phyloP scores from a whole-genome alignment of 2,329 filamentous ascomycete species.

The Purpureocillium takamizusanense region DNA sequence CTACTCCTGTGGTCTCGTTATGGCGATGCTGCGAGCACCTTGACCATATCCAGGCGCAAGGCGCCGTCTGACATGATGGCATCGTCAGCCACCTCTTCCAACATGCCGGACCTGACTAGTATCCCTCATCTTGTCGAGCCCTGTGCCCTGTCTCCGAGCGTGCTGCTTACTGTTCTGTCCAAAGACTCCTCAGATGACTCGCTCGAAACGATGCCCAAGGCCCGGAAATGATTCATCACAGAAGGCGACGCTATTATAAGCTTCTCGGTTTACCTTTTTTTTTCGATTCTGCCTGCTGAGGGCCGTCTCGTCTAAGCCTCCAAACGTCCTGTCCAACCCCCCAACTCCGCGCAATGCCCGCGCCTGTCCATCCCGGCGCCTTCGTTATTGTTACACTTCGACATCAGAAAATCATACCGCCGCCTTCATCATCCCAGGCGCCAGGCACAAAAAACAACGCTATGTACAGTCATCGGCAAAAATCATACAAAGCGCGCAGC shows the following conservation, averaged over 20 bases:
- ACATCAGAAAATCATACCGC: slow-evolving; percentile 2
- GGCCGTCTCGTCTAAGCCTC: slow-evolving; percentile 15
- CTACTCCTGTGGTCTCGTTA: no score
- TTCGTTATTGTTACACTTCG: slow-evolving; percentile 6
- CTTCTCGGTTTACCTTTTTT: slow-evolving; percentile 4
- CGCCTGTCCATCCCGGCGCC: slow-evolving; percentile 9
- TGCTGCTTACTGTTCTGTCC: no score
- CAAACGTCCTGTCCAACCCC: slow-evolving; percentile 15
- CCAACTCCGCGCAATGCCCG: slow-evolving; percentile 28
- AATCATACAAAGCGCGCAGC: slow-evolving; percentile 12
- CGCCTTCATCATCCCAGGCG: neutral
- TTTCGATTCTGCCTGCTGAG: slow-evolving; percentile 8
- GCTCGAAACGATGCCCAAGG: no score
- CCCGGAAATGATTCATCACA: neutral
- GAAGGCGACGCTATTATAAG: neutral
- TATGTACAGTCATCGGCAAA: slow-evolving; percentile 8
- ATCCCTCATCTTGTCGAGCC: no score
- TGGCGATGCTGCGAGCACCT: neutral
- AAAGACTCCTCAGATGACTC: no score
- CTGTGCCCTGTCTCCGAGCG: no score
- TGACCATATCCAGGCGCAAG: neutral
- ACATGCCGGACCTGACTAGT: no score
- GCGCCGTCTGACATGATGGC: no score
- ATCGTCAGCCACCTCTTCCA: no score
- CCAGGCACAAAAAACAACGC: slow-evolving; percentile 5